Evolutionary conservation across 2,329 filamentous ascomycete genomes (phyloP), one percentile per base, ranked within the genome.

Genomic region (Zasmidium citrigriseum): DNA sequence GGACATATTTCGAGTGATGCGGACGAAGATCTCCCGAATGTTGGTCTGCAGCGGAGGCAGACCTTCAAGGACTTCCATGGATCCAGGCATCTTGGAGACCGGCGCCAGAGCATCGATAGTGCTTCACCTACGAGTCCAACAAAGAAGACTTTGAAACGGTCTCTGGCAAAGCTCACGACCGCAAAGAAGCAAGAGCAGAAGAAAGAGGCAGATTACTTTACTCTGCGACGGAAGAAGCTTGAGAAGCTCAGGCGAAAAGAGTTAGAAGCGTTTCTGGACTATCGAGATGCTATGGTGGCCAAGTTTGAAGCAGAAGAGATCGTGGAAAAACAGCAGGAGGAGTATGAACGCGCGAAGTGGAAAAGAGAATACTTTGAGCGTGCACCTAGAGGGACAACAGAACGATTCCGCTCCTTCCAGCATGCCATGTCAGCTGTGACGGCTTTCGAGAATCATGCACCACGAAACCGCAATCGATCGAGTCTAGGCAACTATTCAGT

Each of bases 1-100:
- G 67, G 66, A 3, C 64, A 70, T 49, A 52, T 67, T 7, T 71
- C 70, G n/a, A 72, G 70, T 60, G 70, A 72, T 59, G 68, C 68
- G 10, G 70, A 72, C 38, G 70, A 72, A 46, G 68, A 69, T 23
- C 58, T 72, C 18, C 68, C 68, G 11, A 64, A 67, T 22, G 55
- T 68, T n/a, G 64, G 67, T 2, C 24, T 65, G 16, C 57, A 62
- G 24, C 59, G 64, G 14, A 48, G 68, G 27, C 66, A 64, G 58
- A 68, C 67, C 21, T 61, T 64, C n/a, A 58, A 59, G 12, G 61
- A 61, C 44, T 49, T 45, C n/a, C 59, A 58, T 45, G 58, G 55
- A 44, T 51, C 48, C 12, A 55, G 48, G 22, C 62, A 63, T 48
- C 46, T 60, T 12, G 57, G 57, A 27, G 62, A 63, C 27, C 41